Conservation (phyloP, 495 filamentous ascomycete genomes). For the Pyronema domesticum region DNA sequence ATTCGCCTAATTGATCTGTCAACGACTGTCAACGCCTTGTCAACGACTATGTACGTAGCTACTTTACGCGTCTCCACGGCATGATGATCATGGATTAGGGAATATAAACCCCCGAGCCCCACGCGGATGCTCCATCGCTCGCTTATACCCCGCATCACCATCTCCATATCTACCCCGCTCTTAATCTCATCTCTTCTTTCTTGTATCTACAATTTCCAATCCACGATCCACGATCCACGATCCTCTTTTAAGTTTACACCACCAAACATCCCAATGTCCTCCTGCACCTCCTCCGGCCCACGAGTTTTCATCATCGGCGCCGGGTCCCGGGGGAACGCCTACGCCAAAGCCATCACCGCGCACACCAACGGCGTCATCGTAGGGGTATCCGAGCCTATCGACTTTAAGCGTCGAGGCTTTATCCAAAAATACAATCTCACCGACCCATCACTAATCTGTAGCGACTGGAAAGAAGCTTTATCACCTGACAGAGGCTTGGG, state of each 20-base stretch:
- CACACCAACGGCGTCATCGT: constrained; percentile 40
- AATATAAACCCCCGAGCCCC: no score
- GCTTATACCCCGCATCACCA: neutral
- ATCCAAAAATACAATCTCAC: constrained; percentile 43
- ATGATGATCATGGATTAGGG: no score
- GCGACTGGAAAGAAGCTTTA: constrained; percentile 56
- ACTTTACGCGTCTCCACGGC: no score
- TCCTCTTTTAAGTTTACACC: neutral
- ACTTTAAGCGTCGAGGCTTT: constrained; percentile 54
- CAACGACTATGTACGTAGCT: no score
- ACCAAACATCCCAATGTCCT: neutral
- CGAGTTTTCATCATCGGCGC: constrained; percentile 71
- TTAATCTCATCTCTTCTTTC: neutral
- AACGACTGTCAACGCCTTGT: no score
- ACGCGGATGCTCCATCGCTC: no score
- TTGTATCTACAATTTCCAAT: neutral
- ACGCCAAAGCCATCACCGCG: constrained; percentile 43
- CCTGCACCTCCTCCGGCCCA: constrained; percentile 17
- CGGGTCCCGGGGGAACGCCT: constrained; percentile 63
- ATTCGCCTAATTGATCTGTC: no score
- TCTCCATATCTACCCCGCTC: neutral
- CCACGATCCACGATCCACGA: no score
- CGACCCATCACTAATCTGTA: constrained; percentile 43
- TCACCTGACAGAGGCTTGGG: constrained; percentile 33
- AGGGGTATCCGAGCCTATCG: constrained; percentile 66